Base-by-base conservation (phyloP, 805 yeast genomes). In the Komagataella phaffii region DNA sequence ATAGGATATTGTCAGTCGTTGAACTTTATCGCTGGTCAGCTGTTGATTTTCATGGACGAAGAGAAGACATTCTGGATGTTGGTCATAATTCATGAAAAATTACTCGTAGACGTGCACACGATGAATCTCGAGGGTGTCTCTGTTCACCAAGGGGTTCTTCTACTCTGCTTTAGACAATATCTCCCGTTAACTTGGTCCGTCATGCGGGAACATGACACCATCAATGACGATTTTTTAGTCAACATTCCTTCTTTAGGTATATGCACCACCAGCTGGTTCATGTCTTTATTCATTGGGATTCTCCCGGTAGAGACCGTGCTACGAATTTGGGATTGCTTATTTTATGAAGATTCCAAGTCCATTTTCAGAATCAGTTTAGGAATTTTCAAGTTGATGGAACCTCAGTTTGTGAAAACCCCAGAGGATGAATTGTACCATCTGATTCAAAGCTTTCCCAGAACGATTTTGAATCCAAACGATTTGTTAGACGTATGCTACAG, bases 221-320 rank as follows among this genome's bases (percentile, higher is more conserved):
- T 57, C 60, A 66, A 24, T 6, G 44, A 17, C 58, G 73, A 76
- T 60, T 81, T 87, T 54, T 72, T 91, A 36, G 74, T 79, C 14
- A 83, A 85, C 57, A 68, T 90, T 47, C 98, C 99, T 1, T 96
- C 97, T 1, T 77, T 93, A 3, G 86, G 96, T 1, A 73, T 93
- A 48, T 93, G 95, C 57, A 93, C 98, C 0, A 91, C 96, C 0
- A 82, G 96, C 51, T 93, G 99, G 99, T 93, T 93, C 62, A 91
- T 93, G 98, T 86, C 96, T 59, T 78, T 88, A n/a, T 93, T 86
- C 66, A 88, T 93, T 43, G 96, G 96, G 0, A 80, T 84, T 0
- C 66, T 93, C 23, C 99, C 99, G 0, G 80, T 88, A 19, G 98
- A 93, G 61, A 79, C 95, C 0, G 84, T 88, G 7, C 69, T 93